Conservation (phyloP, 2,329 filamentous ascomycete species). For the Apiospora arundinis region DNA sequence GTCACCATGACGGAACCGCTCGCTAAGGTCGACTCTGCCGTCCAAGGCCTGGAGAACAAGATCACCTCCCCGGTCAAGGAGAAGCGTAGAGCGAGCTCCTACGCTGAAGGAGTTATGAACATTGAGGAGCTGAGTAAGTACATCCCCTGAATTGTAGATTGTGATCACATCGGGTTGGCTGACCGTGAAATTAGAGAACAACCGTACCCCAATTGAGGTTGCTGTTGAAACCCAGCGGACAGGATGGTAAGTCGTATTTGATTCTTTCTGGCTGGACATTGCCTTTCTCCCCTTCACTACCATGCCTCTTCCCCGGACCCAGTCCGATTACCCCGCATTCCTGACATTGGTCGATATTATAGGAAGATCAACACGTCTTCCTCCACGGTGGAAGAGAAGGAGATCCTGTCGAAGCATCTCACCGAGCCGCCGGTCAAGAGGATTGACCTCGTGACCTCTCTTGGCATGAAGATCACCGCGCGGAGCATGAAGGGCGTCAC, state of each 20-base stretch:
- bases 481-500: slow-evolving; percentile 94
- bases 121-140: slow-evolving; percentile 83
- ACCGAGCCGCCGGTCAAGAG: slow-evolving; percentile 87
- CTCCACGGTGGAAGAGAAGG: slow-evolving; percentile 78
- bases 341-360: background rate
- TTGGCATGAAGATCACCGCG: slow-evolving; percentile 86
- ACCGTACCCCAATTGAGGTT: slow-evolving; percentile 74
- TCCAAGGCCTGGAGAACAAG: slow-evolving; percentile 67
- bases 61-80: slow-evolving; percentile 72
- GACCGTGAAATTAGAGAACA: slow-evolving; percentile 64
- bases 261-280: background rate
- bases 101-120: slow-evolving; percentile 76
- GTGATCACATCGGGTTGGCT: background rate
- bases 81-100: slow-evolving; percentile 75
- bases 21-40: slow-evolving; percentile 89
- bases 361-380: slow-evolving; percentile 96
- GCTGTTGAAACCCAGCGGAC: slow-evolving; percentile 85
- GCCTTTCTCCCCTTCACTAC: slow-evolving; percentile 9
- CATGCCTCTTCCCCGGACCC: slow-evolving; percentile 17
- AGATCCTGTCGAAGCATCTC: slow-evolving; percentile 81
- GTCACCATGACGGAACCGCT: slow-evolving; percentile 59
- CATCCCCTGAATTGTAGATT: background rate
- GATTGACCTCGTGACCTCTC: slow-evolving; percentile 90
- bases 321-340: slow-evolving; percentile 23
- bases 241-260: slow-evolving; percentile 71